phyloP scores from a whole-genome alignment of 2,329 filamentous ascomycete genomes.

The Fusarium sp. region DNA sequence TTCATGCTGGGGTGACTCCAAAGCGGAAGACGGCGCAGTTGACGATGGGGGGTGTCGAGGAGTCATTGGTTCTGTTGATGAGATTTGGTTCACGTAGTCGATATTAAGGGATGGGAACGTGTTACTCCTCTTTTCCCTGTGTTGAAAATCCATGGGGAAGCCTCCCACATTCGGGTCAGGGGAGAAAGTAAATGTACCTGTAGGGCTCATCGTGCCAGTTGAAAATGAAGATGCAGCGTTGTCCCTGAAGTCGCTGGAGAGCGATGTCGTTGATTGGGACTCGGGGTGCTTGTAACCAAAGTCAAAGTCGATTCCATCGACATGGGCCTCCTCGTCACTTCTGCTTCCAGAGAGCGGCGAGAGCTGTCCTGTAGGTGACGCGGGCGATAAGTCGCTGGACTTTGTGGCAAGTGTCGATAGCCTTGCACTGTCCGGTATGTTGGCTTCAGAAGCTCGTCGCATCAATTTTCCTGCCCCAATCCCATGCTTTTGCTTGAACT shows the following conservation, averaged over 20 bases:
- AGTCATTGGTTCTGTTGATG: slow-evolving; percentile 58
- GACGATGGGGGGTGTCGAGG: slow-evolving; percentile 61
- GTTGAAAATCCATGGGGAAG: slow-evolving; percentile 71
- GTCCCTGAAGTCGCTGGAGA: slow-evolving; percentile 49
- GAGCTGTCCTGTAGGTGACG: slow-evolving; percentile 73
- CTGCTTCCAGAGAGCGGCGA: slow-evolving; percentile 77
- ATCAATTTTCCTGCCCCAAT: slow-evolving; percentile 62
- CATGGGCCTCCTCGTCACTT: slow-evolving; percentile 75
- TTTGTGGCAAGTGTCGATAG: slow-evolving; percentile 59
- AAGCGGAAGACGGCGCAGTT: slow-evolving; percentile 62
- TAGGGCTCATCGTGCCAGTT: slow-evolving; percentile 76
- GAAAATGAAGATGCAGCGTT: slow-evolving; percentile 71
- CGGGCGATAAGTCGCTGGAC: slow-evolving; percentile 68
- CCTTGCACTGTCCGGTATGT: slow-evolving; percentile 75
- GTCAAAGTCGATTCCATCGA: slow-evolving; percentile 48
- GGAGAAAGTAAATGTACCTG: slow-evolving; percentile 78
- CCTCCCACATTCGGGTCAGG: slow-evolving; percentile 77
- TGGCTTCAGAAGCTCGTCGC: slow-evolving; percentile 72
- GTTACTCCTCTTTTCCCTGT: slow-evolving; percentile 79
- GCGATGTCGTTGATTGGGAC: slow-evolving; percentile 51
- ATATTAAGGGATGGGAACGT: slow-evolving; percentile 82
- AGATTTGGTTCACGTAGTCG: slow-evolving; percentile 62
- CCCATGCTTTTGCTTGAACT: slow-evolving; percentile 91
- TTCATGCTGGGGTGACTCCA: slow-evolving; percentile 64
- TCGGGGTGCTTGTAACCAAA: slow-evolving; percentile 50